These are phyloP conservation scores for Nicotiana sylvestris DNA, from an alignment of 257 asterid genomes.

Conservation along the genomic window DNA sequence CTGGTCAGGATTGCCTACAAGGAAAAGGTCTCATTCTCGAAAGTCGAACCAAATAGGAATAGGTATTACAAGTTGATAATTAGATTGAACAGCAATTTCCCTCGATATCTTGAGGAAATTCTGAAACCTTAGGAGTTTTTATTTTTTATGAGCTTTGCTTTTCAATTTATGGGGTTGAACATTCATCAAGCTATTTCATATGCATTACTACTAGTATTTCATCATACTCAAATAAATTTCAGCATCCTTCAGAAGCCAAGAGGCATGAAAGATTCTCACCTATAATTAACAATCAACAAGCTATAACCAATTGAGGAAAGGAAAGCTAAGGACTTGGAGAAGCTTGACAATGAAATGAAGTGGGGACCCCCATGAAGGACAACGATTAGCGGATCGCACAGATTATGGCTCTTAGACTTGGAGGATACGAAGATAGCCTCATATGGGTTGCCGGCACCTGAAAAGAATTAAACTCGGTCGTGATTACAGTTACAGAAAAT, in stretches of 20 bases:
- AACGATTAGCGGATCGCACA: slow-evolving; percentile 61
- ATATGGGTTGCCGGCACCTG: slow-evolving; percentile 81
- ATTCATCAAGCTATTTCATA: background rate
- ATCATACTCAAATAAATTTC: background rate
- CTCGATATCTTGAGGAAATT: background rate
- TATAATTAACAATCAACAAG: slow-evolving; percentile 85
- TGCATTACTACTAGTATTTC: background rate
- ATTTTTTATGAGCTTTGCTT: background rate
- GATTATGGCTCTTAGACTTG: slow-evolving; percentile 41
- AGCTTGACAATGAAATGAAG: slow-evolving; percentile 56
- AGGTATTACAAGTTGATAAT: too few relatives aligned
- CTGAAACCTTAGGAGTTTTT: background rate
- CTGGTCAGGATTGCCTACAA: background rate
- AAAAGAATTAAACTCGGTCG: background rate
- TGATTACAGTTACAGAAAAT: too few relatives aligned
- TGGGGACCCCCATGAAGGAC: slow-evolving; percentile 97
- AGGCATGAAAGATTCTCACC: slow-evolving; percentile 32
- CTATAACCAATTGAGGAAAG: slow-evolving; percentile 78
- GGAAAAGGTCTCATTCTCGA: background rate
- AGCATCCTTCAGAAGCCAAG: background rate
- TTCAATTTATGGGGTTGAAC: background rate
- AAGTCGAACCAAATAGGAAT: background rate
- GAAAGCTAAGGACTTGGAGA: slow-evolving; percentile 73
- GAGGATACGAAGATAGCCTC: slow-evolving; percentile 88
- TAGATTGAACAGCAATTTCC: background rate